phyloP scores from a whole-genome alignment of 1,139 yeast genomes.

The Dujonia santamariae region DNA sequence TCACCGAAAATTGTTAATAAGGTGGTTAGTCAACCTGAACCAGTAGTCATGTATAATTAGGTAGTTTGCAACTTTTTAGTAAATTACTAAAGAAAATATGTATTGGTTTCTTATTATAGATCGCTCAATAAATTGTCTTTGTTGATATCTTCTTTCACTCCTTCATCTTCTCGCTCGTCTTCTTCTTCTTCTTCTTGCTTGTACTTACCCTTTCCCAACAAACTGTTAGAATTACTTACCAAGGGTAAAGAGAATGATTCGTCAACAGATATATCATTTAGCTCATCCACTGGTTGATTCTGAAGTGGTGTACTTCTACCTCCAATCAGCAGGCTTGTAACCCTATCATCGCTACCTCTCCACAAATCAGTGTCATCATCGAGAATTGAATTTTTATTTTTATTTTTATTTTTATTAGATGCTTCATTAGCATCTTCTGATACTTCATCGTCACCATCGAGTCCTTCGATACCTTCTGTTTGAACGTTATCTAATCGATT shows the following conservation, averaged over 20 bases:
- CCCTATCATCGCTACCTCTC: background rate
- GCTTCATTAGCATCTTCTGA: background rate
- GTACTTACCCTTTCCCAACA: conserved; percentile 10
- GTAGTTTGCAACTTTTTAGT: no score
- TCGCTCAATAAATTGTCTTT: conserved; percentile 11
- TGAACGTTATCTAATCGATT: no score
- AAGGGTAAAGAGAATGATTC: conserved; percentile 34
- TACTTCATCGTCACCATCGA: background rate
- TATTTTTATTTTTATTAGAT: background rate
- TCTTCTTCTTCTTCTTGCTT: conserved; percentile 9
- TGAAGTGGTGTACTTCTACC: background rate
- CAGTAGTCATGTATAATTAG: no score
- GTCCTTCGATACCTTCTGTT: background rate
- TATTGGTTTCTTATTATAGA: conserved; percentile 4
- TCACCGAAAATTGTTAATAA: no score
- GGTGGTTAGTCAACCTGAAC: background rate
- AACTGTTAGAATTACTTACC: conserved; percentile 17
- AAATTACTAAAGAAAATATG: no score
- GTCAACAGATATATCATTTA: conserved; percentile 12
- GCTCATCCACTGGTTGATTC: conserved; percentile 1
- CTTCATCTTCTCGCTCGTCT: conserved; percentile 5
- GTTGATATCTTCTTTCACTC: conserved; percentile 7
- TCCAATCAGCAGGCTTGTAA: no score
- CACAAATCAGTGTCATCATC: background rate
- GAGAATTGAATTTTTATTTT: background rate